phyloP scores from a whole-genome alignment of 1,284 basidiomycete genomes.

The Vanrija sp. region DNA sequence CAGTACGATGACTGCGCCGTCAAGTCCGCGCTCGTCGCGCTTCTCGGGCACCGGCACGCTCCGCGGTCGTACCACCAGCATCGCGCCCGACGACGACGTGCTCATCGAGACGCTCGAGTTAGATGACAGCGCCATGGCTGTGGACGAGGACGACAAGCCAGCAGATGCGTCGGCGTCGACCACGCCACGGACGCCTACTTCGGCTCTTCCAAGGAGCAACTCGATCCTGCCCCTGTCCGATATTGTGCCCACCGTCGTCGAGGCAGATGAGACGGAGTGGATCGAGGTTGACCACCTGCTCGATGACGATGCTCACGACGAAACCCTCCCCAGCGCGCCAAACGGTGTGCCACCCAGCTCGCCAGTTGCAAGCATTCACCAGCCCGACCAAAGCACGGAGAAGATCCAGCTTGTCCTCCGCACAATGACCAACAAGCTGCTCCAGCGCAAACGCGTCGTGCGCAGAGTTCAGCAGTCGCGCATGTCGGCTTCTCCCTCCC shows the following conservation, averaged over 20 bases:
- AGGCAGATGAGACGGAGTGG: conserved; percentile 42
- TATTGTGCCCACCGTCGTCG: not conserved
- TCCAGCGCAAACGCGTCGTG: conserved; percentile 47
- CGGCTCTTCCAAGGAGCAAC: too few relatives aligned
- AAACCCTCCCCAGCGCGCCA: conserved; percentile 12
- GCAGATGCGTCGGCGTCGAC: not conserved
- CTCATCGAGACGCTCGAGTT: conserved; percentile 13
- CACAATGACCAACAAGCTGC: conserved; percentile 51
- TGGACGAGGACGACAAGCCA: conserved; percentile 11
- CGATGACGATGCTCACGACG: conserved; percentile 4
- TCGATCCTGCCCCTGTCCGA: too few relatives aligned
- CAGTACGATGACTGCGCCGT: not conserved
- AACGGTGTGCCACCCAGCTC: conserved; percentile 10
- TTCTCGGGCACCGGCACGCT: not conserved
- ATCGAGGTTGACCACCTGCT: conserved; percentile 41
- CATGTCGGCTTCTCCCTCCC: conserved; percentile 6
- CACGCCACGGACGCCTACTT: not conserved
- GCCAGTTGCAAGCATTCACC: conserved; percentile 6
- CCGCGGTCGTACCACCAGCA: not conserved
- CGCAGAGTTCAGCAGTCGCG: conserved; percentile 26
- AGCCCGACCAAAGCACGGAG: conserved; percentile 24
- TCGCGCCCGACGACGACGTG: conserved; percentile 13
- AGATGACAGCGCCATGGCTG: not conserved
- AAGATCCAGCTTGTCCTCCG: conserved; percentile 49
- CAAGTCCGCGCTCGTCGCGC: not conserved